Percentiles rank a stretch among this genome's conserved stretches.
phyloP scores from a whole-genome alignment of 2,329 filamentous ascomycete species.

The Davidsoniella eucalypti region DNA sequence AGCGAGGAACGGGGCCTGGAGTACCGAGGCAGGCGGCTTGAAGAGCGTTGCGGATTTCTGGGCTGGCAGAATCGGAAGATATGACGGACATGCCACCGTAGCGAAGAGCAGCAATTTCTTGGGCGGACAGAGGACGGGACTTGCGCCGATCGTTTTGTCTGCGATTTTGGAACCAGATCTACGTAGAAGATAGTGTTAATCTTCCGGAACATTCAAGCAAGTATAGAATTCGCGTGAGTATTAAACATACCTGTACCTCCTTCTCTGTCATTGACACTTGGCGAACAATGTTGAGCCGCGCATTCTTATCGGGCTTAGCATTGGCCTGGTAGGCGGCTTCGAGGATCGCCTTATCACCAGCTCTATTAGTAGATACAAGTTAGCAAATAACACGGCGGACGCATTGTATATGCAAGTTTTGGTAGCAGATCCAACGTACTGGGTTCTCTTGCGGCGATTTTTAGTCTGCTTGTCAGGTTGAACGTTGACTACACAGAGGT shows the following conservation, averaged over 20 bases:
- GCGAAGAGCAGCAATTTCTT: constrained; percentile 52
- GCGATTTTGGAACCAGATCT: constrained; percentile 98
- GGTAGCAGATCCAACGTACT: constrained; percentile 8
- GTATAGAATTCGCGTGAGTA: not conserved
- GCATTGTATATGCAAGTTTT: not conserved
- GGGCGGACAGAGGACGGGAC: constrained; percentile 63
- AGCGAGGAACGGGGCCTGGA: constrained; percentile 18
- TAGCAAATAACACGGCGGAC: constrained; percentile 13
- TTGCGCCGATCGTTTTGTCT: constrained; percentile 85
- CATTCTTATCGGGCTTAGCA: constrained; percentile 79
- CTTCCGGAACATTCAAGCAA: not conserved
- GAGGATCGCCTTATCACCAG: constrained; percentile 75
- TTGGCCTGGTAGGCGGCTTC: constrained; percentile 74
- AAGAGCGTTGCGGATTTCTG: constrained; percentile 15
- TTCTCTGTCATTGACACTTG: constrained; percentile 84
- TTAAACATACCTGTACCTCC: constrained; percentile 68
- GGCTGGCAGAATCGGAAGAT: constrained; percentile 24
- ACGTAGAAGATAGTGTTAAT: constrained; percentile 1
- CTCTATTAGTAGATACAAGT: constrained; percentile 31
- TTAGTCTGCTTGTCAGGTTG: constrained; percentile 14
- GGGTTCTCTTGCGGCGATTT: constrained; percentile 14
- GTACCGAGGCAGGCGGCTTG: constrained; percentile 15
- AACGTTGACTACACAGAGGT: constrained; percentile 14
- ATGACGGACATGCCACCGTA: constrained; percentile 37
- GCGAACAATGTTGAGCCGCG: constrained; percentile 68